Evolutionary conservation across 2,329 filamentous ascomycete species (phyloP).

Genomic region (Daldinia sp.): DNA sequence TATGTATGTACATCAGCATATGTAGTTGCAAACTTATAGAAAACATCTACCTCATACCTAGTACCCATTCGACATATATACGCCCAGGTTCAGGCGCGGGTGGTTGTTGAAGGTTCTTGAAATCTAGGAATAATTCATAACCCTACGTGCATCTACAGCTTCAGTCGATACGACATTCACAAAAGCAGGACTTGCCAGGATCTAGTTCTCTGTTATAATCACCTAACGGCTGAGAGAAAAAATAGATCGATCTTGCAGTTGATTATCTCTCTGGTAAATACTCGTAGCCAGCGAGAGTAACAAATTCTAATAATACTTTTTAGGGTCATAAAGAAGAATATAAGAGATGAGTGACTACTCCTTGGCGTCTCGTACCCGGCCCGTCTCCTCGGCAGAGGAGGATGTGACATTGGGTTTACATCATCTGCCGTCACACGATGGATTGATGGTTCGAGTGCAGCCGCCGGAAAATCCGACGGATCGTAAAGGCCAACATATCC

Average conservation of each 20-base stretch:
- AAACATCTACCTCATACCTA: too few relatives aligned
- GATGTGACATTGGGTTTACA: conserved; percentile 47
- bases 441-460: conserved; percentile 56
- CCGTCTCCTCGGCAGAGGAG: not conserved
- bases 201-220: too few relatives aligned
- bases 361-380: not conserved
- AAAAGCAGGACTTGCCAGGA: too few relatives aligned
- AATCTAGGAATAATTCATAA: not conserved
- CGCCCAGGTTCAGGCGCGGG: too few relatives aligned
- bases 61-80: too few relatives aligned
- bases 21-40: conserved; percentile 6
- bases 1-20: too few relatives aligned
- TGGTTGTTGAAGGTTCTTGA: too few relatives aligned
- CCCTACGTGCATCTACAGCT: too few relatives aligned
- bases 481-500: conserved; percentile 50
- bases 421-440: conserved; percentile 49
- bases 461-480: conserved; percentile 51
- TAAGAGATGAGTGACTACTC: not conserved
- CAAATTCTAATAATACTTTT: not conserved
- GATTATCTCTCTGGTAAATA: conserved; percentile 16
- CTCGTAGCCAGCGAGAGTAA: not conserved
- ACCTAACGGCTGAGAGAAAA: too few relatives aligned
- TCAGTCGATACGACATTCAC: too few relatives aligned
- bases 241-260: not conserved
- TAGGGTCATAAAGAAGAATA: conserved; percentile 8